Percentiles rank a stretch among this genome's conserved stretches.
phyloP scores from a whole-genome alignment of 495 filamentous ascomycete species.

The Schizothecium vesticola region DNA sequence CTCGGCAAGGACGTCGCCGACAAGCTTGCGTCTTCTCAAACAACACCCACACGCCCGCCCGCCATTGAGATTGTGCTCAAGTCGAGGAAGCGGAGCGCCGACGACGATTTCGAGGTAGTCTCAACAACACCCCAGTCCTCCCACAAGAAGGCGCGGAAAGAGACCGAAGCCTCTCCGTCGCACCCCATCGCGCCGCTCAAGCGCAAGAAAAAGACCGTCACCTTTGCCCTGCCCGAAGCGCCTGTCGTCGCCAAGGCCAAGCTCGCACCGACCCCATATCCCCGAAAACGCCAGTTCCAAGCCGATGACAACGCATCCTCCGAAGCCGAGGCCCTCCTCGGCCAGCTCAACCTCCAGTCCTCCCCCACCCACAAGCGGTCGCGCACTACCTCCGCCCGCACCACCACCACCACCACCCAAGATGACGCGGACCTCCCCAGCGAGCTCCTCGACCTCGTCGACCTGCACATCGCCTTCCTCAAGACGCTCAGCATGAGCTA shows the following conservation, averaged over 20 bases:
- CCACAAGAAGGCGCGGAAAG: conserved; percentile 24
- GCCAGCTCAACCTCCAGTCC: conserved; percentile 37
- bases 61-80: conserved; percentile 30
- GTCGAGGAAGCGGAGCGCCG: conserved; percentile 27
- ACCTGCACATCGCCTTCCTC: conserved; percentile 53
- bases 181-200: conserved; percentile 6
- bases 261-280: conserved; percentile 3
- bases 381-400: conserved; percentile 23
- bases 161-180: conserved; percentile 9
- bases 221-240: conserved; percentile 18
- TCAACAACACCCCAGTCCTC: conserved; percentile 7
- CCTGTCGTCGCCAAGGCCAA: conserved; percentile 1
- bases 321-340: conserved; percentile 31
- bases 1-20: conserved; percentile 27
- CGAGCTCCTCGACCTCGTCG: conserved; percentile 52
- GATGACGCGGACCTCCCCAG: conserved; percentile 39
- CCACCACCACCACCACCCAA: conserved; percentile 21
- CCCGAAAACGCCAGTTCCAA: conserved; percentile 21
- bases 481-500: conserved; percentile 53
- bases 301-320: conserved; percentile 10
- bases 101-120: conserved; percentile 18
- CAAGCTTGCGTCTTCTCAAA: conserved; percentile 14
- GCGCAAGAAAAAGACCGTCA: conserved; percentile 26
- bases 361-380: conserved; percentile 30
- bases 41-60: conserved; percentile 15